Evolutionary conservation across 306 rosid species (phyloP).

Genomic region (Ammopiptanthus mongolicus): DNA sequence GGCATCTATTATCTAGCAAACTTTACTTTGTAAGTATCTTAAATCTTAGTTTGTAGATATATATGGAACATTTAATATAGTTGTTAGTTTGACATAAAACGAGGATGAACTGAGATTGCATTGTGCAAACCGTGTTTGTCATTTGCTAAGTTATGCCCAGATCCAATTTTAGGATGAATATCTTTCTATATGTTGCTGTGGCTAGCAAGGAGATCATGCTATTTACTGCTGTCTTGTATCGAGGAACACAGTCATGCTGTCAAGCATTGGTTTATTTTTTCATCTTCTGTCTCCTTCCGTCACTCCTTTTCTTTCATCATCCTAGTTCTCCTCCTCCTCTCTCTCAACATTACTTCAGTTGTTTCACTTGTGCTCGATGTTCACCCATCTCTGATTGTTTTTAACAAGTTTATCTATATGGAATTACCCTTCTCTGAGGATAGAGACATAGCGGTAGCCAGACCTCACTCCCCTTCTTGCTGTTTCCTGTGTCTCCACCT

Average conservation of each 20-base stretch:
- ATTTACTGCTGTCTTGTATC: background rate
- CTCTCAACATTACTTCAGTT: background rate
- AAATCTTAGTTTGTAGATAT: background rate
- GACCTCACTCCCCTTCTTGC: background rate
- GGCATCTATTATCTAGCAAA: slow-evolving; percentile 75
- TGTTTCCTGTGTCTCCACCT: background rate
- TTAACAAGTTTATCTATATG: background rate
- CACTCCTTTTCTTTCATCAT: background rate
- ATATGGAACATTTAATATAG: background rate
- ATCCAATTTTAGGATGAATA: background rate
- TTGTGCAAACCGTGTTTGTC: background rate
- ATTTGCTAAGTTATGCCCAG: background rate
- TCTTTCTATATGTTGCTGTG: background rate
- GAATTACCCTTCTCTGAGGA: background rate
- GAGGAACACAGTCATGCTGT: background rate
- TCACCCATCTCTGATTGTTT: background rate
- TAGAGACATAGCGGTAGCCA: background rate
- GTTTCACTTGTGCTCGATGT: background rate
- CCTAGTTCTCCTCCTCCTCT: background rate
- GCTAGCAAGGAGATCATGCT: background rate
- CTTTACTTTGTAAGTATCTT: slow-evolving; percentile 59
- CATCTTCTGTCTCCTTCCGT: background rate
- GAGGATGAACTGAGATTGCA: background rate
- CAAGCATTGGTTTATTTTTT: background rate
- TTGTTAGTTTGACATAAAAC: background rate